phyloP scores from a whole-genome alignment of 768 basidiomycete species.

The Dacryopinax spathularia region DNA sequence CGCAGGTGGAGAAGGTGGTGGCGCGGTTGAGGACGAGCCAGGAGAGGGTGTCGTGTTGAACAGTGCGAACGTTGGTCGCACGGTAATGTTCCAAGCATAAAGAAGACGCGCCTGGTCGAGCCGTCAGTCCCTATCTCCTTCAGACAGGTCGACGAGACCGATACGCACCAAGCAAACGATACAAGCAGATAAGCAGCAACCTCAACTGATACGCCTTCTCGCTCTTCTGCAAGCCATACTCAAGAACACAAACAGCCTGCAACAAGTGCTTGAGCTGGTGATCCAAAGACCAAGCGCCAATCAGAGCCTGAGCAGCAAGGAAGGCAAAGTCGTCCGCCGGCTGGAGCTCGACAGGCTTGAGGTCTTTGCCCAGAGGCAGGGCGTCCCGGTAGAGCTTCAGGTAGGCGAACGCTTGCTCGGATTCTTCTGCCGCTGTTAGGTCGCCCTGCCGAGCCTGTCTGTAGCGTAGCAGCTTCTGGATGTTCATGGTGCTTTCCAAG shows the following conservation, averaged over 20 bases:
- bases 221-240: slow-evolving; percentile 57
- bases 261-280: slow-evolving; percentile 34
- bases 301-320: slow-evolving; percentile 52
- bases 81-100: slow-evolving; percentile 68
- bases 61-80: slow-evolving; percentile 60
- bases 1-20: slow-evolving; percentile 62
- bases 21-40: slow-evolving; percentile 67
- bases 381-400: slow-evolving; percentile 49
- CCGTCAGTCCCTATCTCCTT: too few species aligned
- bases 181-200: slow-evolving; percentile 63
- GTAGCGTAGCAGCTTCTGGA: slow-evolving; percentile 57
- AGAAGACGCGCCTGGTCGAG: slow-evolving; percentile 47
- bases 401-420: slow-evolving; percentile 37
- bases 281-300: slow-evolving; percentile 21
- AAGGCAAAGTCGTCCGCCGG: slow-evolving; percentile 75
- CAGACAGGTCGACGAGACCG: slow-evolving; percentile 4
- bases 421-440: slow-evolving; percentile 44
- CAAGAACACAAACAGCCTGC: slow-evolving; percentile 50
- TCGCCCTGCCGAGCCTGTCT: slow-evolving; percentile 34
- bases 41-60: slow-evolving; percentile 80
- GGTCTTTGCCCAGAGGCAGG: slow-evolving; percentile 43
- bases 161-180: slow-evolving; percentile 56
- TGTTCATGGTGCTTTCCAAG: slow-evolving; percentile 57
- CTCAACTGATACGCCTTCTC: slow-evolving; percentile 67
- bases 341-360: slow-evolving; percentile 68